Percentiles rank a stretch among this genome's conserved stretches.
phyloP scores from a whole-genome alignment of 495 filamentous ascomycete species.

The Penicillium ochrochloron region DNA sequence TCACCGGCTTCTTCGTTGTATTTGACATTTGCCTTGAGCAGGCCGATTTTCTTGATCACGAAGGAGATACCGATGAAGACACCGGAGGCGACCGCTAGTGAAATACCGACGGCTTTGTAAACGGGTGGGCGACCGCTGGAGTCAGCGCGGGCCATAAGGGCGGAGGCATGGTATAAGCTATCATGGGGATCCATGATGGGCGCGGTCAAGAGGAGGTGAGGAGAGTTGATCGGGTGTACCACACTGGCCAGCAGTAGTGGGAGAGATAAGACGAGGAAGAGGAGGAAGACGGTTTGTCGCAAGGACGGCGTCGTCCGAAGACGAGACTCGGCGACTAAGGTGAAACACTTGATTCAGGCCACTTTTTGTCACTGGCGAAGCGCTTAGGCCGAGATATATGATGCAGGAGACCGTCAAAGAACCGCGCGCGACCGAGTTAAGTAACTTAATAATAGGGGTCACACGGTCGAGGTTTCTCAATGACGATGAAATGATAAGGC shows the following conservation, averaged over 20 bases:
- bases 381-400: not conserved
- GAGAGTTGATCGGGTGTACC: conserved; percentile 3
- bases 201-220: not conserved
- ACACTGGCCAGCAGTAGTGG: conserved; percentile 41
- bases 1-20: conserved; percentile 96
- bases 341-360: conserved; percentile 34
- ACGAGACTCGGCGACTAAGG: conserved; percentile 32
- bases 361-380: conserved; percentile 23
- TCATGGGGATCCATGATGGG: conserved; percentile 51
- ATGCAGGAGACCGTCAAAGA: not conserved
- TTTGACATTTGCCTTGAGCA: conserved; percentile 92
- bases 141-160: conserved; percentile 53
- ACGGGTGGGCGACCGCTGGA: conserved; percentile 54
- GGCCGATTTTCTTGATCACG: conserved; percentile 90
- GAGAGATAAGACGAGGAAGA: conserved; percentile 4
- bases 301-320: conserved; percentile 33
- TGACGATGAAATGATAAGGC: not conserved
- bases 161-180: conserved; percentile 45
- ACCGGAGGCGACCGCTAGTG: conserved; percentile 84
- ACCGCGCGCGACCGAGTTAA: not conserved
- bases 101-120: conserved; percentile 89
- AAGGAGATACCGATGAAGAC: conserved; percentile 95
- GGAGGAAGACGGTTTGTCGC: conserved; percentile 10
- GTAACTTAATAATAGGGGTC: not conserved
- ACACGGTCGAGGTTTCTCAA: not conserved